phyloP scores from a whole-genome alignment of 371 early-diverging fungal genomes.

The Rhizoclosmatium hyalinum region DNA sequence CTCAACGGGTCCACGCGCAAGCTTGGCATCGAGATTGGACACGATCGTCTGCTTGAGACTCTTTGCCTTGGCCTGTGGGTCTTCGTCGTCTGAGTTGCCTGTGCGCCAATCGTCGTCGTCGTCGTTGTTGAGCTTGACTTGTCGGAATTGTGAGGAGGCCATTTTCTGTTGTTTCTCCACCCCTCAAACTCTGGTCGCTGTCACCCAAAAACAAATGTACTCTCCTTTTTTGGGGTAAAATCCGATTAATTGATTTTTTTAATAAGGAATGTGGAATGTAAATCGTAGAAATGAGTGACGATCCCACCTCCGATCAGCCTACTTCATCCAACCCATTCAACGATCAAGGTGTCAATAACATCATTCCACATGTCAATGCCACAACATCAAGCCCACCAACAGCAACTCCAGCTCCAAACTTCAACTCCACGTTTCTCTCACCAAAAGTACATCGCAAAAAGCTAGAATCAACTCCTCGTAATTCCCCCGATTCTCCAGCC shows the following conservation, averaged over 20 bases:
- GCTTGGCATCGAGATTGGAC: slow-evolving; percentile 19
- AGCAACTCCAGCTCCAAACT: too few species aligned
- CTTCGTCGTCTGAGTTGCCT: not conserved
- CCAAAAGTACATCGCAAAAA: too few species aligned
- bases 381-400: too few species aligned
- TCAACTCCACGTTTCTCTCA: too few species aligned
- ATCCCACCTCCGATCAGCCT: too few species aligned
- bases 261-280: not conserved
- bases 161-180: not conserved
- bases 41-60: slow-evolving; percentile 17
- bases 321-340: too few species aligned
- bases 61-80: not conserved
- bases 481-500: too few species aligned
- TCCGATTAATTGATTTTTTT: not conserved
- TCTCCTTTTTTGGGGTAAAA: not conserved
- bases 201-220: not conserved
- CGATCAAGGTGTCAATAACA: too few species aligned
- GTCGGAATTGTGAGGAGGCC: not conserved
- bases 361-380: too few species aligned
- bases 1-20: slow-evolving; percentile 25
- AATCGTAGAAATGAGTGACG: too few species aligned
- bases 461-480: too few species aligned
- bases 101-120: slow-evolving; percentile 30
- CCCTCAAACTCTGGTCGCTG: not conserved
- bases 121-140: not conserved